Conservation (phyloP, 108 stramenopile genomes). For the Pseudonitzschia multiseries region DNA sequence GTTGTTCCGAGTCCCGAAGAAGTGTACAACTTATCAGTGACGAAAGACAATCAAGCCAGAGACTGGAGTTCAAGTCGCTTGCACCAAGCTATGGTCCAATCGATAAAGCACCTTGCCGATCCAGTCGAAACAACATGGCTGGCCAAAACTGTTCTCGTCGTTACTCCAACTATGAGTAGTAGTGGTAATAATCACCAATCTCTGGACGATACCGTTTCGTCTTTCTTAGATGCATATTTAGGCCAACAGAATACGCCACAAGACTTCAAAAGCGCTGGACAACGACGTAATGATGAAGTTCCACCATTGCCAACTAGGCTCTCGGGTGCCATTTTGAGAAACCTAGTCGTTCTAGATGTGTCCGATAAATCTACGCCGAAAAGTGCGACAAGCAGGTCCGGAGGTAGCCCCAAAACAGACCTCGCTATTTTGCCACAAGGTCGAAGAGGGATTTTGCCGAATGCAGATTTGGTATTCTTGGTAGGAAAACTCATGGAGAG, state of each 20-base stretch:
- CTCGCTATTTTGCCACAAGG: slow-evolving; percentile 68
- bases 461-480: slow-evolving; percentile 82
- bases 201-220: slow-evolving; percentile 35
- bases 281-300: background rate
- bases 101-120: slow-evolving; percentile 52
- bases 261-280: slow-evolving; percentile 3
- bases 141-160: slow-evolving; percentile 72
- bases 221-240: slow-evolving; percentile 45
- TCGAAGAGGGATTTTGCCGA: slow-evolving; percentile 70
- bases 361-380: slow-evolving; percentile 4
- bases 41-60: background rate
- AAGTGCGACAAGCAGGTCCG: background rate
- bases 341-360: slow-evolving; percentile 60
- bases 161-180: slow-evolving; percentile 42
- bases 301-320: slow-evolving; percentile 51
- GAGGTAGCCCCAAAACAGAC: background rate
- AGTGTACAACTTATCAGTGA: background rate
- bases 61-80: slow-evolving; percentile 58
- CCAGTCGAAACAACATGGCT: slow-evolving; percentile 64
- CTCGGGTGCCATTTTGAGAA: slow-evolving; percentile 59
- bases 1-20: slow-evolving; percentile 44
- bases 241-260: slow-evolving; percentile 17
- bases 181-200: slow-evolving; percentile 3
- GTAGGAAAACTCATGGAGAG: slow-evolving; percentile 27
- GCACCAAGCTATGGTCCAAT: slow-evolving; percentile 47